Conservation (phyloP, 192 early-diverging fungal genomes). For the Coemansia reversa region DNA sequence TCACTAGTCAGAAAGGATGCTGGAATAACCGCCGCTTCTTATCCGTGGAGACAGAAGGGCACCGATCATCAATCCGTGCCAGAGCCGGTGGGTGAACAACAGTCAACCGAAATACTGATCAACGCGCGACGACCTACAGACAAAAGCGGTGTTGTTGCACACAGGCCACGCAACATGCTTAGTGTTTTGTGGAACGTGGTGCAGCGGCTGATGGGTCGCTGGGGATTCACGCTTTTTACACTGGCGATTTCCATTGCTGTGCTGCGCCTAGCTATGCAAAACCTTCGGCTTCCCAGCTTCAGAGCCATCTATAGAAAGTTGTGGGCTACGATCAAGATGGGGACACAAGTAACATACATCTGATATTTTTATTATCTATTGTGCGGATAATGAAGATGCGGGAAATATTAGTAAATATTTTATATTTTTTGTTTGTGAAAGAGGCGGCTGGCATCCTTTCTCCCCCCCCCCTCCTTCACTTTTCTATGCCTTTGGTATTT, state of each 20-base stretch:
- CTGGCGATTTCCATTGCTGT: conserved; percentile 36
- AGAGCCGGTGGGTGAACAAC: not conserved
- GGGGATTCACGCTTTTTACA: conserved; percentile 51
- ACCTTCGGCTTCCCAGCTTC: conserved; percentile 41
- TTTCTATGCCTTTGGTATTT: too few species aligned
- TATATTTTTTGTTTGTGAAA: not conserved
- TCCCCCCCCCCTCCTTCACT: too few species aligned
- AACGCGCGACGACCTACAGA: not conserved
- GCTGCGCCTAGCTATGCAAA: conserved; percentile 35
- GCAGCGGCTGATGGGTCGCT: conserved; percentile 44
- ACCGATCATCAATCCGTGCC: not conserved
- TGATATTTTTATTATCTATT: conserved; percentile 5
- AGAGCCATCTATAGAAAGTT: conserved; percentile 28
- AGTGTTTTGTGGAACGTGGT: conserved; percentile 36
- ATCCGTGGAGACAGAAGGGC: not conserved
- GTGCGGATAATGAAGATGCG: too few species aligned
- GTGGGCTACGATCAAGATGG: conserved; percentile 50
- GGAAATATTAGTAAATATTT: not conserved
- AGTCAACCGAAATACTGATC: not conserved
- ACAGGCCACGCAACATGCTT: conserved; percentile 26
- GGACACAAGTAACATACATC: conserved; percentile 49
- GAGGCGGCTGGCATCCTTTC: too few species aligned
- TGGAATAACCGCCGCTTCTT: not conserved
- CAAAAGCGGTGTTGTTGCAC: conserved; percentile 19
- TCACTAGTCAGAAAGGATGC: not conserved